Conservation (phyloP, 345 rosid species). For the Bruguiera sexangula region DNA sequence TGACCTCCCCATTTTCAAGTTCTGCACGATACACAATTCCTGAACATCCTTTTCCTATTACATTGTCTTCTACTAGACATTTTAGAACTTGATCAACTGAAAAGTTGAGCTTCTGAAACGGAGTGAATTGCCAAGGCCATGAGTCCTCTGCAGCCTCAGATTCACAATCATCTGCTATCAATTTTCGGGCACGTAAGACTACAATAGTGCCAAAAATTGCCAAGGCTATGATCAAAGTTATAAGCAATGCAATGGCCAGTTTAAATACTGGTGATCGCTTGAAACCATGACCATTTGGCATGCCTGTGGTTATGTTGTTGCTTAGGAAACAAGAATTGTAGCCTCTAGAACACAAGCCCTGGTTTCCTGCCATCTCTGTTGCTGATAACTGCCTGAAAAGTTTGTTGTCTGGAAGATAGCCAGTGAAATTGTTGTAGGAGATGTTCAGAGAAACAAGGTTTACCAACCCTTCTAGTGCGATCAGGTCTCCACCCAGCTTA, state of each 20-base stretch:
- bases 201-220: conserved; percentile 66
- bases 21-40: conserved; percentile 90
- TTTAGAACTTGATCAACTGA: conserved; percentile 73
- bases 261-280: conserved; percentile 52
- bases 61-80: conserved; percentile 74
- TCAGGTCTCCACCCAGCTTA: conserved; percentile 66
- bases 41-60: conserved; percentile 91
- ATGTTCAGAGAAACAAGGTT: conserved; percentile 82
- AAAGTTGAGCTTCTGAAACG: conserved; percentile 91
- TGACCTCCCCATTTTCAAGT: conserved; percentile 72
- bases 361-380: conserved; percentile 59
- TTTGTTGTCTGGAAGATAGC: conserved; percentile 84
- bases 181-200: conserved; percentile 50
- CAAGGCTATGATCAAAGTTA: conserved; percentile 60
- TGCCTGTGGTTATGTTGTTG: conserved; percentile 30
- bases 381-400: conserved; percentile 61
- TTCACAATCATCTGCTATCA: conserved; percentile 46
- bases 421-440: conserved; percentile 78
- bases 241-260: conserved; percentile 63
- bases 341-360: conserved; percentile 55
- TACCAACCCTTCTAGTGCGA: conserved; percentile 51
- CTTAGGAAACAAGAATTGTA: conserved; percentile 61
- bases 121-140: conserved; percentile 90
- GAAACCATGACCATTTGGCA: conserved; percentile 17
- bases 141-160: conserved; percentile 69